Evolutionary conservation across 805 yeast species (phyloP).

Genomic region (Cephaloascus albidus): DNA sequence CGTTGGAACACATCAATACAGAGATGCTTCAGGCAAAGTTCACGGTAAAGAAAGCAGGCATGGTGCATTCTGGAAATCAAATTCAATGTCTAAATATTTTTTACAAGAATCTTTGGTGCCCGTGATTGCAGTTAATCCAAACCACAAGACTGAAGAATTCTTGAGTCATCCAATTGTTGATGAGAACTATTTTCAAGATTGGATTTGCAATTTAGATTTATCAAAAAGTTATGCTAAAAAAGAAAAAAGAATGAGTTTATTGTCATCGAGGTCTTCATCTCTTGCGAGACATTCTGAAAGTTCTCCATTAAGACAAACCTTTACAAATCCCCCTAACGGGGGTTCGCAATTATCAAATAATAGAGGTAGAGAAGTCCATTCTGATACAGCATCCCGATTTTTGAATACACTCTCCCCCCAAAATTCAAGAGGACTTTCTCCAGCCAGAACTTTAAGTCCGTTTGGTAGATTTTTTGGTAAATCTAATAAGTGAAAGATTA

Average conservation of each 20-base stretch:
- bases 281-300: background rate
- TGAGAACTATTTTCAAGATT: constrained; percentile 23
- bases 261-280: background rate
- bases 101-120: constrained; percentile 34
- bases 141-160: constrained; percentile 19
- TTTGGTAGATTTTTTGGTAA: background rate
- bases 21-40: constrained; percentile 4
- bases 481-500: no score
- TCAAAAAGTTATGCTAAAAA: constrained; percentile 9
- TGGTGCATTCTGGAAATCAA: constrained; percentile 9
- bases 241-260: constrained; percentile 5
- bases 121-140: constrained; percentile 32
- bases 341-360: background rate
- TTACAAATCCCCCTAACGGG: background rate
- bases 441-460: background rate
- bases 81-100: constrained; percentile 28
- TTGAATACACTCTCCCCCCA: background rate
- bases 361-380: background rate
- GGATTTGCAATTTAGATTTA: constrained; percentile 18
- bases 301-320: background rate
- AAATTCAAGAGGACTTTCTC: background rate
- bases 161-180: constrained; percentile 21
- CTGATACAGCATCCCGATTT: background rate
- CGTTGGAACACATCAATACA: constrained; percentile 29
- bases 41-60: constrained; percentile 2